These are phyloP conservation scores for Trichoderma sp. DNA, from an alignment of 2,329 filamentous ascomycete genomes.

Conservation along the genomic window DNA sequence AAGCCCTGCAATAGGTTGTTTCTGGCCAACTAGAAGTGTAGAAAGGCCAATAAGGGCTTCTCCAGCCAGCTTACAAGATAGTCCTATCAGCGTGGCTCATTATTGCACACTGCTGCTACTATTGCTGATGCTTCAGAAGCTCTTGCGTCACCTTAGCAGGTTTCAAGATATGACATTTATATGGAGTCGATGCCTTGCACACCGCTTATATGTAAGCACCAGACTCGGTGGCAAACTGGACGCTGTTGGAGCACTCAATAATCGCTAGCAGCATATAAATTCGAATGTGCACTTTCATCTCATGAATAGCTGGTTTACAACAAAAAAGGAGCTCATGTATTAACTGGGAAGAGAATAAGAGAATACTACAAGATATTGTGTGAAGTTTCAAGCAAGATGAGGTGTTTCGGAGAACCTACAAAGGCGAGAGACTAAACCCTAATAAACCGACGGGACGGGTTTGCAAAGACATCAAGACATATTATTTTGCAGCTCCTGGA, in stretches of 20 bases:
- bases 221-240: neutral
- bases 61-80: neutral
- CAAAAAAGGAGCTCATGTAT: neutral
- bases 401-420: neutral
- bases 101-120: neutral
- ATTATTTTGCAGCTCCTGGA: neutral
- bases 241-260: neutral
- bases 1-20: neutral
- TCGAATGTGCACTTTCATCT: neutral
- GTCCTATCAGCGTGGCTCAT: neutral
- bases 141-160: neutral
- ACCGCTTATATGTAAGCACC: neutral
- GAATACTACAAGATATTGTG: too few species aligned
- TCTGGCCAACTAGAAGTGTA: neutral
- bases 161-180: neutral
- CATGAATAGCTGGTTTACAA: too few species aligned
- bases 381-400: neutral
- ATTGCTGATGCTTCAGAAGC: neutral
- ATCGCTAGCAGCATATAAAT: neutral
- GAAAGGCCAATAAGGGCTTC: neutral
- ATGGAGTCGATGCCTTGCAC: neutral
- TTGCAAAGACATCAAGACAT: neutral
- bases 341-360: neutral
- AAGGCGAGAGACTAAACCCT: neutral
- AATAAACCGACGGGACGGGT: constrained; percentile 2